phyloP scores from a whole-genome alignment of 2,329 filamentous ascomycete species.

The Colletotrichum cereale region DNA sequence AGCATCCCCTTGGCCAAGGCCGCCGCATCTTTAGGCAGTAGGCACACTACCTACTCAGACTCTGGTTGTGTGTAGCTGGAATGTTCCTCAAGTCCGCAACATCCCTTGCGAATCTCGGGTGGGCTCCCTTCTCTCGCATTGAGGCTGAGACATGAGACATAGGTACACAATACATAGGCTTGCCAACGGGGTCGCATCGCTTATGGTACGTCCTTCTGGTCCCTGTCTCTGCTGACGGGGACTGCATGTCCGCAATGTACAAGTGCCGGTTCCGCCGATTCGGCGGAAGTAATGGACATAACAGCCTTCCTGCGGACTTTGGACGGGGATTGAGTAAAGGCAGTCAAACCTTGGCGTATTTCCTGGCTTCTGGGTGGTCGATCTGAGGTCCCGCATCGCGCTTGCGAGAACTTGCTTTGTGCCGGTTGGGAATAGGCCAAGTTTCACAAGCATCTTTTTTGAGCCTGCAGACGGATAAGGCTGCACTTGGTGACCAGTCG shows the following conservation, averaged over 20 bases:
- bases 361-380: slow-evolving; percentile 17
- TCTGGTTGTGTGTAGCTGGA: slow-evolving; percentile 6
- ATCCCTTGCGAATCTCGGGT: slow-evolving; percentile 24
- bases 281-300: slow-evolving; percentile 32
- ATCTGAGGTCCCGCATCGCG: slow-evolving; percentile 13
- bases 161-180: not conserved
- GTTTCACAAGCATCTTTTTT: slow-evolving; percentile 25
- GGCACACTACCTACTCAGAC: slow-evolving; percentile 12
- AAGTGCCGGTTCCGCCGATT: slow-evolving; percentile 36
- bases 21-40: not conserved
- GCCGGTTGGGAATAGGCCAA: slow-evolving; percentile 21
- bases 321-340: slow-evolving; percentile 17
- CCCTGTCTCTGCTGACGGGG: slow-evolving; percentile 13
- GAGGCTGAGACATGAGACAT: slow-evolving; percentile 24
- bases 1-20: not conserved
- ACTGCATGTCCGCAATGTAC: slow-evolving; percentile 9
- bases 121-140: not conserved
- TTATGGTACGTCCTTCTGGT: slow-evolving; percentile 17
- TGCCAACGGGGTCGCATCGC: not conserved
- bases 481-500: slow-evolving; percentile 32
- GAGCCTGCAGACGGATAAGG: slow-evolving; percentile 38
- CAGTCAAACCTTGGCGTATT: slow-evolving; percentile 14
- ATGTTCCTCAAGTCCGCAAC: slow-evolving; percentile 31
- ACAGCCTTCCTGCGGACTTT: slow-evolving; percentile 30
- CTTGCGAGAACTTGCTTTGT: slow-evolving; percentile 2